Evolutionary conservation across 2,329 filamentous ascomycete genomes (phyloP).

Genomic region (Graphiopsis chlorocephala): DNA sequence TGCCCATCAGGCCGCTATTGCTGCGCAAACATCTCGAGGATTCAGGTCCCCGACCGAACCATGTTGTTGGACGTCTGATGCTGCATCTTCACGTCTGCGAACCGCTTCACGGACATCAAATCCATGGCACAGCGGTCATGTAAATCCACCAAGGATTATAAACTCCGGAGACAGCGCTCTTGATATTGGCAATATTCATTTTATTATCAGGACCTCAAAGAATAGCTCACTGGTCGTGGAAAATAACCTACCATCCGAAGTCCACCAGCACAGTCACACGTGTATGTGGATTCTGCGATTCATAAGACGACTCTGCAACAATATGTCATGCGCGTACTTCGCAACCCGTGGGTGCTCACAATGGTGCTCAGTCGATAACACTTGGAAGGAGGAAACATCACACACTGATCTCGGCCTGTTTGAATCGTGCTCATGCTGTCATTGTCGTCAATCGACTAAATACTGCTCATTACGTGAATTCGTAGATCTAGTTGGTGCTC

Average conservation of each 20-base stretch:
- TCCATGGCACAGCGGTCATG: not conserved
- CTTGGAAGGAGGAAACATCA: not conserved
- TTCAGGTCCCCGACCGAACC: not conserved
- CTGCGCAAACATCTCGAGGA: not conserved
- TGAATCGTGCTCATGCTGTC: not conserved
- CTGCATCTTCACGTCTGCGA: not conserved
- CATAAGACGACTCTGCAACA: not conserved
- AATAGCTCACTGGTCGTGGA: not conserved
- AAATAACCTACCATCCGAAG: not conserved
- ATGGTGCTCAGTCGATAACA: not conserved
- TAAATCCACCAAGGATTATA: not conserved
- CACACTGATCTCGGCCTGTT: not conserved
- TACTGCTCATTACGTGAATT: not conserved
- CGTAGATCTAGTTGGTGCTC: not conserved
- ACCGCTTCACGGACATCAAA: not conserved
- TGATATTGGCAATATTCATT: not conserved
- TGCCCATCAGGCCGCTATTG: not conserved
- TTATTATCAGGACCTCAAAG: not conserved
- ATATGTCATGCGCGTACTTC: no score
- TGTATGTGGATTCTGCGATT: not conserved
- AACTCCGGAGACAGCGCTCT: not conserved
- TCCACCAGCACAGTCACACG: not conserved
- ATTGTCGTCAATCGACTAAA: not conserved
- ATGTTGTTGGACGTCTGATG: not conserved
- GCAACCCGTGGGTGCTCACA: not conserved